Evolutionary conservation across 176 grass and related monocot genomes (phyloP).

Genomic region (Cenchrus purpureus): DNA sequence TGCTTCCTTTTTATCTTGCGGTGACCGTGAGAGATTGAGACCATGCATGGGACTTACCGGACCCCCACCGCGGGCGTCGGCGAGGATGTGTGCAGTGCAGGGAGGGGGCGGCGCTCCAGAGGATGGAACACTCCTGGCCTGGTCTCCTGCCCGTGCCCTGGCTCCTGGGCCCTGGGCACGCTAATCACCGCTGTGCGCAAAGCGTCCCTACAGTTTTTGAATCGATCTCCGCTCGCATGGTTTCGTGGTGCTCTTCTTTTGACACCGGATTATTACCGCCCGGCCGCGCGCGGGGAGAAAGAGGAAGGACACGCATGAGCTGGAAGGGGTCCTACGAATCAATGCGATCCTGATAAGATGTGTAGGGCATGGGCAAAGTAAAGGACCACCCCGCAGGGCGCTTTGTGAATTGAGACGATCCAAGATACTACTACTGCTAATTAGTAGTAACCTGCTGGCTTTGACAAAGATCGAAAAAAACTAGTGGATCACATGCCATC

Average conservation of each 20-base stretch:
- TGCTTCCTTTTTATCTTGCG: not conserved
- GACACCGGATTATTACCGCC: slow-evolving; percentile 19
- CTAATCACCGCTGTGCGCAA: not conserved
- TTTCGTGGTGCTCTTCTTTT: slow-evolving; percentile 36
- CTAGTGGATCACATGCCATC: not conserved
- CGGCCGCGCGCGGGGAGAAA: not conserved
- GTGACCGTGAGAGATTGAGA: not conserved
- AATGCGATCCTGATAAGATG: not conserved
- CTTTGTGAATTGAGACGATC: not conserved
- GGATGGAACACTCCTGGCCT: not conserved
- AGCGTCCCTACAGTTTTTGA: not conserved
- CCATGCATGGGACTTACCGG: not conserved
- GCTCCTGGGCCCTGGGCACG: not conserved
- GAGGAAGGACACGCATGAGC: slow-evolving; percentile 27
- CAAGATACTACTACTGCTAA: not conserved
- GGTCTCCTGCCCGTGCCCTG: too few species aligned
- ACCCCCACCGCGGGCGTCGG: not conserved
- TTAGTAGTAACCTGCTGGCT: not conserved
- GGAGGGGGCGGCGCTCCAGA: too few species aligned
- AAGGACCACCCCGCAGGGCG: not conserved
- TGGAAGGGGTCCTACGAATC: slow-evolving; percentile 39
- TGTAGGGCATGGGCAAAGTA: not conserved
- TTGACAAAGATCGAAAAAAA: not conserved
- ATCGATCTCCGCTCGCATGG: not conserved
- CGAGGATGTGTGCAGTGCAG: not conserved